Evolutionary conservation across 768 basidiomycete species (phyloP), one percentile per base, ranked within the genome.

Genomic region (Atractiella rhizophila): DNA sequence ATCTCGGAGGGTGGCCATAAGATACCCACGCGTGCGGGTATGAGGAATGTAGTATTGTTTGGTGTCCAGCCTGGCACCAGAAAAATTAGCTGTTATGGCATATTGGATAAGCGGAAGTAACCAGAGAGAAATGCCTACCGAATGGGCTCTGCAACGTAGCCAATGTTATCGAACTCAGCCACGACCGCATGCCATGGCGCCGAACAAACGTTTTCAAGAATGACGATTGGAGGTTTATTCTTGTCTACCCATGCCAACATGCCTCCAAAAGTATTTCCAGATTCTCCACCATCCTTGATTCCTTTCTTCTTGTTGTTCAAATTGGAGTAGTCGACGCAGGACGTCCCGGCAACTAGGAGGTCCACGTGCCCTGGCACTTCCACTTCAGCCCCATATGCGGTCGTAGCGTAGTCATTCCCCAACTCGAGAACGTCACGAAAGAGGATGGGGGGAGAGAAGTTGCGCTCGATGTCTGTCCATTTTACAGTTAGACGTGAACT

Each of bases 321-420:
- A 53, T 76, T 81, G n/a, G 86, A 91, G 51, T 88, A 91, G 55
- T 91, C 86, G 48, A 91, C 85, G 47, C 86, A 94, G 18, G 83
- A 88, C 1, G 86, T 94, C 24, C 86, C 86, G 3, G 86, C 86
- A 43, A 94, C 68, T 45, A 88, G 66, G 40, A 91, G 63, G 57
- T 91, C 85, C 23, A 81, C 79, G 47, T 86, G 72, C 11, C 81
- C 82, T 0, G 86, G 86, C 4, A 94, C 83, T 25, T 70, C 64
- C 3, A 70, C 79, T 27, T 76, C 61, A 11, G 81, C 70, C 4
- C 86, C 86, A 56, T 94, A 94, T 0, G 85, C 86, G 0, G 85
- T 94, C 42, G 80, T 73, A 18, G 85, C 88, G 39, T 47, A 30
- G 18, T 57, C 54, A 47, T 57, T 56, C 4, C 56, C 54, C 15